Base-by-base conservation (phyloP, 2,329 filamentous ascomycete species). In the Colletotrichum falcatum region DNA sequence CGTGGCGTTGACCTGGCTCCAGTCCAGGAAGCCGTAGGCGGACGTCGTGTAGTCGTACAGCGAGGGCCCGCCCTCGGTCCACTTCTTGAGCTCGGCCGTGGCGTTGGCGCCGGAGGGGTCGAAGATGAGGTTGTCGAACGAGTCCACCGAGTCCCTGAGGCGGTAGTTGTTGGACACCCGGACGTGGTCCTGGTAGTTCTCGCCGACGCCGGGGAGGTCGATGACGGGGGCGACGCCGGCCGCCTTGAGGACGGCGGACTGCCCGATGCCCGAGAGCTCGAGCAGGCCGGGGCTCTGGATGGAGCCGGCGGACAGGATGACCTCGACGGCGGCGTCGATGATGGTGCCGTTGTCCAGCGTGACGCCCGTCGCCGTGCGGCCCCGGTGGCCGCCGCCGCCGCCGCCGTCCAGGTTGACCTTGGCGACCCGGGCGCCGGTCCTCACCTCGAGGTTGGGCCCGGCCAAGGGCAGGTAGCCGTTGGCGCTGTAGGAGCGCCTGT, bases 111-210 rank as follows among this genome's bases (percentile, higher is more conserved):
- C 61, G n/a, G 16, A 28, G 28, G 35, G 30, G 5, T 75, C 61
- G 59, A 79, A 77, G 61, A 73, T 67, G 42, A 75, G 49, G 71
- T 72, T 44, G 73, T 81, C 79, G 46, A 76, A 74, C 6, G 78
- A 78, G 18, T 71, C 74, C 72, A 75, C 77, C 20, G 75, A 71
- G 26, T 75, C 68, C 48, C 77, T 77, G 42, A 81, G 75, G 61
- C 60, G 73, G 70, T 76, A 78, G 1, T 74, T 73, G 63, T 77
- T 75, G 60, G 73, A 74, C 5, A 78, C 69, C 44, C 79, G 78
- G 60, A 77, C 72, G 73, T 86, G 85, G 73, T 87, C 85, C 73
- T 85, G 83, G 44, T 85, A 77, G 70, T 87, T 87, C 74, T 83
- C 82, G 63, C 85, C 85, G 2, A 86, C 82, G 30, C 79, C 81